Conservation (phyloP, 2,329 filamentous ascomycete species). For the Botrytis sinoallii region DNA sequence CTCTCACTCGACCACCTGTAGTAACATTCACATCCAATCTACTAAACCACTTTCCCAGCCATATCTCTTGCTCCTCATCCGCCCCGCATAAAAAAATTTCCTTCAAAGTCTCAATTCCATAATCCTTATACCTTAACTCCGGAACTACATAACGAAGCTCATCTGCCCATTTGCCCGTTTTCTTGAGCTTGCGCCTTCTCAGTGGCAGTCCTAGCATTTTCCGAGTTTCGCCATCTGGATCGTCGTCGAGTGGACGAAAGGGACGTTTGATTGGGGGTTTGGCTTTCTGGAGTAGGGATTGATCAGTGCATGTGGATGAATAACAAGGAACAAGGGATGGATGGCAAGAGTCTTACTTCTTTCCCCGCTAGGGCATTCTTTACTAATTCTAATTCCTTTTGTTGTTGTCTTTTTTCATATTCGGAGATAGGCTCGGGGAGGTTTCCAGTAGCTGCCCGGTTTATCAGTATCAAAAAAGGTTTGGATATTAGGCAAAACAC, state of each 20-base stretch:
- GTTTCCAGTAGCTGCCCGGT: background rate
- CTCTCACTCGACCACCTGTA: background rate
- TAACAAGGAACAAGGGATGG: background rate
- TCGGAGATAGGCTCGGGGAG: constrained; percentile 23
- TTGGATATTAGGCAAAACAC: background rate
- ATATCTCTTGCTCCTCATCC: constrained; percentile 1
- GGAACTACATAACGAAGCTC: background rate
- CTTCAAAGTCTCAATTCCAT: background rate
- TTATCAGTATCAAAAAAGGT: background rate
- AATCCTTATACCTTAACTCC: constrained; percentile 5
- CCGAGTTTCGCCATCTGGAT: constrained; percentile 16
- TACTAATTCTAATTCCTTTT: constrained; percentile 6
- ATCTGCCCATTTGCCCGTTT: constrained; percentile 9
- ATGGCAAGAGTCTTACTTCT: background rate
- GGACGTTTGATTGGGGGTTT: background rate
- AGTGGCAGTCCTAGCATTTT: constrained; percentile 5
- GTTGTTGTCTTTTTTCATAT: constrained; percentile 20
- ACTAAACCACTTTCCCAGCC: constrained; percentile 8
- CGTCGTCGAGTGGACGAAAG: background rate
- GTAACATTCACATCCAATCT: background rate
- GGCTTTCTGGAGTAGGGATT: background rate
- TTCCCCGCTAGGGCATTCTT: constrained; percentile 17
- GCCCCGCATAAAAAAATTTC: background rate
- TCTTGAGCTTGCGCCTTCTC: constrained; percentile 11
- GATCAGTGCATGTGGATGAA: background rate